These are phyloP conservation scores for Chaetomium strumarium DNA, from an alignment of 2,329 filamentous ascomycete genomes.

Conservation along the genomic window DNA sequence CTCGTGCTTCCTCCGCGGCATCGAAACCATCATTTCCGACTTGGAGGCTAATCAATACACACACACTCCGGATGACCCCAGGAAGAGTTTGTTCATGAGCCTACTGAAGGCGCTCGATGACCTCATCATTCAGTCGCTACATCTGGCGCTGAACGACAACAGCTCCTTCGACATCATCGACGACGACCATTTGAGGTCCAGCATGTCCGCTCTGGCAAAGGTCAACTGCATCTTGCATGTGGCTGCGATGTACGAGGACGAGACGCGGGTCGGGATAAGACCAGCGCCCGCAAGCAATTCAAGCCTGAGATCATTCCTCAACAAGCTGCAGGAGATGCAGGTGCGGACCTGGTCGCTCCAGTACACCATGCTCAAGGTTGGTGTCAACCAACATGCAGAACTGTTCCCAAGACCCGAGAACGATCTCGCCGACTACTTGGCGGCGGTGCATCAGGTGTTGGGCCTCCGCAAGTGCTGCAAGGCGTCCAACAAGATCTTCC, in stretches of 20 bases:
- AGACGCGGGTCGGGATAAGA: constrained; percentile 70
- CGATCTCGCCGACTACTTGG: constrained; percentile 72
- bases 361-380: constrained; percentile 73
- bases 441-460: constrained; percentile 75
- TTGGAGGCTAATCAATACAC: constrained; percentile 58
- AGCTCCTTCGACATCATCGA: constrained; percentile 79
- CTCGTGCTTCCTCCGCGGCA: constrained; percentile 77
- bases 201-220: constrained; percentile 64
- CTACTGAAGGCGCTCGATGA: constrained; percentile 77
- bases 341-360: constrained; percentile 83
- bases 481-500: constrained; percentile 75
- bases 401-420: constrained; percentile 61
- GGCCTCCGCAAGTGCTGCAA: constrained; percentile 84
- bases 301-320: constrained; percentile 52
- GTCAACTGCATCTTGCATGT: constrained; percentile 72
- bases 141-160: constrained; percentile 59
- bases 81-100: constrained; percentile 66
- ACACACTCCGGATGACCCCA: constrained; percentile 52
- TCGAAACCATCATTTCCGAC: constrained; percentile 70
- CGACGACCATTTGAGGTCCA: constrained; percentile 66
- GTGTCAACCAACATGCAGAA: constrained; percentile 59
- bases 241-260: constrained; percentile 76
- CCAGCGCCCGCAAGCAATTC: constrained; percentile 53
- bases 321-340: constrained; percentile 78
- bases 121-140: constrained; percentile 64